Conservation (phyloP, 345 rosid species). For the Anacardium occidentale region DNA sequence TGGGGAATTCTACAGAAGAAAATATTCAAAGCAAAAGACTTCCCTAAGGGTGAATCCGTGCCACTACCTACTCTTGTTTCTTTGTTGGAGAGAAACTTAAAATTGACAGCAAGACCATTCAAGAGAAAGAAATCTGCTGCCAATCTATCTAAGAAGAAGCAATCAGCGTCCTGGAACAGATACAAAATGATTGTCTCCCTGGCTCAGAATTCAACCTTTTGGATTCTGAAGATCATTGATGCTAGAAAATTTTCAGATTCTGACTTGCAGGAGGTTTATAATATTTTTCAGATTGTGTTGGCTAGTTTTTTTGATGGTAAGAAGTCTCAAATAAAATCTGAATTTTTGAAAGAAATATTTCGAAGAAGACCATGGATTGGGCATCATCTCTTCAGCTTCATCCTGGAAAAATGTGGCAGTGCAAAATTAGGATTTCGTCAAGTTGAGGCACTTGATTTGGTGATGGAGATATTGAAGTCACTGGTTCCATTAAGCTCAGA, state of each 20-base stretch:
- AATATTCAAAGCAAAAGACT: conserved; percentile 76
- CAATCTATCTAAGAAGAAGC: conserved; percentile 67
- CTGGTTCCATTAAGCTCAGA: conserved; percentile 37
- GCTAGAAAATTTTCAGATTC: conserved; percentile 48
- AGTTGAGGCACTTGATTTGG: conserved; percentile 74
- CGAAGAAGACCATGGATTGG: conserved; percentile 77
- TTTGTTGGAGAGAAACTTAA: conserved; percentile 70
- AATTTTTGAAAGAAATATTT: conserved; percentile 73
- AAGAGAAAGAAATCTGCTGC: conserved; percentile 69
- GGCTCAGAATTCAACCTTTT: conserved; percentile 71
- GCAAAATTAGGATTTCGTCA: conserved; percentile 73
- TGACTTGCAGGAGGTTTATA: conserved; percentile 57
- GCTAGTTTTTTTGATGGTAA: conserved; percentile 68
- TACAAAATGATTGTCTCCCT: conserved; percentile 68
- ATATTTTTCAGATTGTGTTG: conserved; percentile 47
- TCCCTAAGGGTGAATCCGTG: conserved; percentile 57
- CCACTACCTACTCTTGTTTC: conserved; percentile 53
- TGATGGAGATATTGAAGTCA: conserved; percentile 62
- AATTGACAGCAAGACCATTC: conserved; percentile 85
- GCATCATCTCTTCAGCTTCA: conserved; percentile 49
- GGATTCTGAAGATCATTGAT: conserved; percentile 80
- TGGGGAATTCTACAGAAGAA: conserved; percentile 93
- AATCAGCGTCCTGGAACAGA: conserved; percentile 64
- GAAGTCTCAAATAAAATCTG: conserved; percentile 73
- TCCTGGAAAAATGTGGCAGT: conserved; percentile 58